Base-by-base conservation (phyloP, 805 yeast genomes). In the Yamadazyma scolyti region DNA sequence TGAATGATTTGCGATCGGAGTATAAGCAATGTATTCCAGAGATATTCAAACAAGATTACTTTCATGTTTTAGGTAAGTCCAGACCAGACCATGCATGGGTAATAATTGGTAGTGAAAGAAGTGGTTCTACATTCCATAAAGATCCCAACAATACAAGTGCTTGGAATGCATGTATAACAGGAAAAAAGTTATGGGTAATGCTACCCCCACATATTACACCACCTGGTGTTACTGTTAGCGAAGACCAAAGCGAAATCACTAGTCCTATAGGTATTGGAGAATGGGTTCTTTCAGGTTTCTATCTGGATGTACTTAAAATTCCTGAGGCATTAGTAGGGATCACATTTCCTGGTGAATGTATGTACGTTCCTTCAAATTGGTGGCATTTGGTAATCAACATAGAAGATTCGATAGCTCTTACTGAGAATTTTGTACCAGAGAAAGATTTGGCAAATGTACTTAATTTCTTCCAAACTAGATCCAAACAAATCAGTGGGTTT, bases 341-440 rank as follows among this genome's bases (percentile, higher is more conserved):
- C 9, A 82, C 94, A 0, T 77, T 75, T 42, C 82, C 87, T 0
- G 90, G 89, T 5, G 94, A 89, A 51, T 81, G 87, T 38, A 73
- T 87, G 69, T 77, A 82, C 52, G 97, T 88, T 6, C 97, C 97
- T 3, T 71, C 88, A n/a, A 94, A 95, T 1, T 88, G 97, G 97
- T 88, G 97, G 97, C 97, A 88, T 63, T 65, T 79, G 27, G 97
- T 89, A 18, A 84, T 88, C n/a, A 88, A 88, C 46, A 48, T 88
- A 9, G 83, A 80, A 36, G 87, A 82, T 49, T 67, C 79, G n/a
- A 78, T 88, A 12, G 97, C 96, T 0, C 58, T 88, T 46, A 88
- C 97, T 0, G 94, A 86, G 42, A 88, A 88, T 54, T 88, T 89
- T 55, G 89, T 86, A 8, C 94, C 96, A 0, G 51, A 52, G 23